These are phyloP conservation scores for Erodium trifolium DNA, from an alignment of 441 rosid genomes.

Conservation along the genomic window DNA sequence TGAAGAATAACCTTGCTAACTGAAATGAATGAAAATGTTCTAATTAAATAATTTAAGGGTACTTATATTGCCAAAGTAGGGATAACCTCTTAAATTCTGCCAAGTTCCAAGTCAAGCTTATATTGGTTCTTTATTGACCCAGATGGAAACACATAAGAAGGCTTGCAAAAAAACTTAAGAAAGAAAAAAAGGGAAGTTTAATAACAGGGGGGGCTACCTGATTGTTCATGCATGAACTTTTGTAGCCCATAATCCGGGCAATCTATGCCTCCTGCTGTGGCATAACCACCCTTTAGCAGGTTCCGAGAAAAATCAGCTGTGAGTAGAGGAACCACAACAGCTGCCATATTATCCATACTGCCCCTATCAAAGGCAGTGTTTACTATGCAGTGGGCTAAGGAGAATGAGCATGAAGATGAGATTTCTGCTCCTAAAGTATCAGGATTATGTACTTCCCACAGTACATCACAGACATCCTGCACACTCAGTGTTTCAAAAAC, in stretches of 20 bases:
- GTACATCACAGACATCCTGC: constrained; percentile 76
- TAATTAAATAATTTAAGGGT: background rate
- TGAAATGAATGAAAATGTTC: background rate
- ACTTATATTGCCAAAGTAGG: too few relatives aligned
- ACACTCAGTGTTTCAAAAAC: constrained; percentile 70
- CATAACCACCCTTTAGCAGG: constrained; percentile 30
- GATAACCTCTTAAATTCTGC: background rate
- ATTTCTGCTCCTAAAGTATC: constrained; percentile 33
- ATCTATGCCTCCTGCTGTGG: constrained; percentile 30
- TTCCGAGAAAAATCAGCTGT: constrained; percentile 36
- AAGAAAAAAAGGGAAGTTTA: constrained; percentile 10
- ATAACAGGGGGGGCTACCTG: constrained; percentile 36
- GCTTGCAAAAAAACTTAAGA: background rate
- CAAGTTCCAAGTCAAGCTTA: background rate
- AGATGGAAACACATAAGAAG: background rate
- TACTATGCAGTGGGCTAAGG: constrained; percentile 77
- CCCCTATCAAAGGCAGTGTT: constrained; percentile 67
- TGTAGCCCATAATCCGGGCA: constrained; percentile 27
- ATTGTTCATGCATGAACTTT: constrained; percentile 32
- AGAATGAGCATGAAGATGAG: constrained; percentile 57
- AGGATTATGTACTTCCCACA: constrained; percentile 48
- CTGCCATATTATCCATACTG: constrained; percentile 83
- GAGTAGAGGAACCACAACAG: constrained; percentile 66
- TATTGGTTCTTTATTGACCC: constrained; percentile 9
- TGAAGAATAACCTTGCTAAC: background rate